Percentiles rank a stretch among this genome's conserved stretches.
These are phyloP conservation scores for Alternaria hordeiaustralica DNA, from an alignment of 2,329 filamentous ascomycete species.

Conservation along the genomic window DNA sequence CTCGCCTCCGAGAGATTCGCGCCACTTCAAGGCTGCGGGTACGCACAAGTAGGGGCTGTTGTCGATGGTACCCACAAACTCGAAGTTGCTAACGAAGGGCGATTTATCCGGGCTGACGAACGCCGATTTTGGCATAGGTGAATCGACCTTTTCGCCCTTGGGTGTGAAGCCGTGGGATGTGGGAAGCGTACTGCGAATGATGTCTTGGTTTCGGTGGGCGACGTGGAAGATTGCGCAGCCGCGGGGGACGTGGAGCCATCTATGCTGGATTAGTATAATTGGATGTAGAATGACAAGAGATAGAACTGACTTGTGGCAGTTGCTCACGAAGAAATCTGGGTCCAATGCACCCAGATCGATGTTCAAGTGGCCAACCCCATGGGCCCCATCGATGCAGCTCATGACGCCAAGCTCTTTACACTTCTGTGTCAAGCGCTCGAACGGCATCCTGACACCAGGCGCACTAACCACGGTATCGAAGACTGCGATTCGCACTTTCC, in stretches of 20 bases:
- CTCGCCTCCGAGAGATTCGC: constrained; percentile 76
- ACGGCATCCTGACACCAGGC: constrained; percentile 82
- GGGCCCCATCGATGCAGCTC: constrained; percentile 82
- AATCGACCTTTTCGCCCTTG: constrained; percentile 27
- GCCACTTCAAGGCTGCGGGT: constrained; percentile 73
- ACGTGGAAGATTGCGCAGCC: constrained; percentile 84
- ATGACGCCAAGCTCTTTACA: constrained; percentile 73
- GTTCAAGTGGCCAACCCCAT: constrained; percentile 79
- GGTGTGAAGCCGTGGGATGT: constrained; percentile 81
- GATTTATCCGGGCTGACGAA: constrained; percentile 54
- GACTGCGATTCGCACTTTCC: constrained; percentile 70
- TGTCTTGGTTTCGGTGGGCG: constrained; percentile 73
- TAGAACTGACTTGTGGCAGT: constrained; percentile 59
- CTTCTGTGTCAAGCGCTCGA: constrained; percentile 67
- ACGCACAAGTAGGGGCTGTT: constrained; percentile 74
- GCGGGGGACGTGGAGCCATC: constrained; percentile 83
- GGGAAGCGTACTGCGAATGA: constrained; percentile 76
- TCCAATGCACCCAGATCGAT: constrained; percentile 71
- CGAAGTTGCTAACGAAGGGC: constrained; percentile 72
- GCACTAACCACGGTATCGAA: constrained; percentile 83
- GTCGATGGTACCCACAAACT: constrained; percentile 79
- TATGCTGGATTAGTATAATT: constrained; percentile 22
- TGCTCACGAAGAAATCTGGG: constrained; percentile 86
- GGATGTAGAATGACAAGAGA: not conserved
- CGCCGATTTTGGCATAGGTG: constrained; percentile 46